These are phyloP conservation scores for Oryza brachyantha DNA, from an alignment of 176 grass and related monocot species.

Conservation along the genomic window DNA sequence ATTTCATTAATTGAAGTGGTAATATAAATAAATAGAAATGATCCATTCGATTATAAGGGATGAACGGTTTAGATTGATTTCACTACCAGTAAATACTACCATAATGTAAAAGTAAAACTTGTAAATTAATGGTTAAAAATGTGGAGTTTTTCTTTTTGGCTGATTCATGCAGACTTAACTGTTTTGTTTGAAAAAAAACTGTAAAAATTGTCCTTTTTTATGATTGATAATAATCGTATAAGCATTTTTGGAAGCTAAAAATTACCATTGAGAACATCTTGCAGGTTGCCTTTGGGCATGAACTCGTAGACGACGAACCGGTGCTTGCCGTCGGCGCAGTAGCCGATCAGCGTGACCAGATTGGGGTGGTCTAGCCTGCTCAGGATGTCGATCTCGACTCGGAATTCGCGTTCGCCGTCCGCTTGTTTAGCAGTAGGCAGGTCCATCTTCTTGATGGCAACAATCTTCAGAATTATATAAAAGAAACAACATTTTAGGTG, in stretches of 20 bases:
- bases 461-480: slow-evolving; percentile 50
- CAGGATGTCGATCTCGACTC: slow-evolving; percentile 95
- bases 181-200: not conserved
- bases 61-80: too few relatives aligned
- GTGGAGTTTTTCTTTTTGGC: not conserved
- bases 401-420: slow-evolving; percentile 91
- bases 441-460: slow-evolving; percentile 99
- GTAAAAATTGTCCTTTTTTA: not conserved
- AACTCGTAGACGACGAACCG: slow-evolving; percentile 94
- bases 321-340: slow-evolving; percentile 95
- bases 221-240: not conserved
- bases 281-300: slow-evolving; percentile 94
- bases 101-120: too few relatives aligned
- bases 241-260: not conserved
- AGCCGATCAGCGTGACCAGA: slow-evolving; percentile 83
- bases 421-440: slow-evolving; percentile 61
- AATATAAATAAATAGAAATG: too few relatives aligned
- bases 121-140: too few relatives aligned
- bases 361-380: slow-evolving; percentile 93
- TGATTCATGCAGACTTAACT: not conserved
- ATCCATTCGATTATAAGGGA: too few relatives aligned
- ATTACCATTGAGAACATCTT: slow-evolving; percentile 71
- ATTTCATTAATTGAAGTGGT: too few relatives aligned
- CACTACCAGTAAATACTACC: too few relatives aligned
- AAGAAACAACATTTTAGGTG: not conserved